Percentiles rank a stretch among this genome's conserved stretches.
phyloP scores from a whole-genome alignment of 2,329 filamentous ascomycete genomes.

The Nakataea oryzae region DNA sequence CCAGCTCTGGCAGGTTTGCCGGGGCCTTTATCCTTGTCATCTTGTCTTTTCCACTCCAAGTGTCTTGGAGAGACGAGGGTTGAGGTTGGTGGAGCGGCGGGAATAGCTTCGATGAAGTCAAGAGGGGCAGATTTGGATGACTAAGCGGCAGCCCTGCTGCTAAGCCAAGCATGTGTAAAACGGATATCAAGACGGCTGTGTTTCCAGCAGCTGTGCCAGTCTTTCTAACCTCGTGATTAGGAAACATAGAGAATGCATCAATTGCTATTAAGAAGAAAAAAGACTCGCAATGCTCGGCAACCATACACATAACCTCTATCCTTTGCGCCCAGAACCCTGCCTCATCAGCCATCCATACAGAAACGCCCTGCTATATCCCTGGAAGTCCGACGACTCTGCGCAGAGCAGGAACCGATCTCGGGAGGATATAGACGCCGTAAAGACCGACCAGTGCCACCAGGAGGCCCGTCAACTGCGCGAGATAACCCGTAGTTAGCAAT shows the following conservation, averaged over 20 bases:
- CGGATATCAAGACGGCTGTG: neutral
- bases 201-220: too few relatives aligned
- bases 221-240: too few relatives aligned
- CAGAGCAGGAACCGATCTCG: constrained; percentile 35
- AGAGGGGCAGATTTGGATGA: constrained; percentile 10
- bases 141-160: neutral
- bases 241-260: neutral
- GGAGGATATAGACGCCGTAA: constrained; percentile 40
- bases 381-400: constrained; percentile 37
- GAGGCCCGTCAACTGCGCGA: constrained; percentile 39
- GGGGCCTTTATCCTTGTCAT: constrained; percentile 27
- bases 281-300: neutral
- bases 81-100: neutral
- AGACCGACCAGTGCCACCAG: constrained; percentile 34
- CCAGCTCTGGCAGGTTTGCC: constrained; percentile 37
- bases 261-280: neutral
- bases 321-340: neutral
- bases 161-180: neutral
- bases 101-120: constrained; percentile 17
- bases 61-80: neutral
- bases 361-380: constrained; percentile 22
- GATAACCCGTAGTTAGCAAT: constrained; percentile 11
- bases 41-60: neutral
- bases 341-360: neutral
- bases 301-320: neutral